Evolutionary conservation across 768 basidiomycete genomes (phyloP), one percentile per base, ranked within the genome.

Genomic region (Psilocybe cyanescens): DNA sequence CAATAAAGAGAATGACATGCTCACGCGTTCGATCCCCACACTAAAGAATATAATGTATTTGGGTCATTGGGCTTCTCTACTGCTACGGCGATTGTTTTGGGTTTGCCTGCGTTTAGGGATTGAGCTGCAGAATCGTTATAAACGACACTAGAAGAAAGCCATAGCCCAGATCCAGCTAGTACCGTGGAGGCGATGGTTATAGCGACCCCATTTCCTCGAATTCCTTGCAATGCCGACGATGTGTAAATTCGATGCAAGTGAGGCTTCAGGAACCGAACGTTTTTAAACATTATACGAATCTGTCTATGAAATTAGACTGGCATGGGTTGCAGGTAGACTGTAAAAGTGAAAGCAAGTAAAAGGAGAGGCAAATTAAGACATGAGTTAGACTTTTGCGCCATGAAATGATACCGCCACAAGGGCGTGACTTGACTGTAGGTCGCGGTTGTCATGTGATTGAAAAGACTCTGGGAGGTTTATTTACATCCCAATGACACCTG

Each of bases 21-120:
- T 65, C 70, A 89, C 91, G 74, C 84, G 67, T 92, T 93, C 17
- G 90, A 90, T 41, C 91, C 91, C 90, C 91, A 93, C 0, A 86
- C 85, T 8, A 90, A 69, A 2, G 84, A 78, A 55, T 75, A 74
- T 51, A 91, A 70, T 31, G 69, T 70, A 19, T 75, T 69, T 12
- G 70, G 64, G 53, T 75, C 72, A 49, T 61, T 58, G 28, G 68
- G 60, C 55, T 57, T 67, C 19, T 58, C 60, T 47, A 63, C 41
- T 57, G 65, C 31, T 16, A 54, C n/a, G 33, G 11, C 24, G 24
- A 56, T 58, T n/a, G 56, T 51, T 24, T 58, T 61, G 8, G 67
- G 58, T 39, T 61, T 60, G 17, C 61, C 61, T 17, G 41, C 51
- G n/a, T 45, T 35, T 33, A 37, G 55, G 35, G 49, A 63, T 19